Base-by-base conservation (phyloP, 257 asterid species). In the Phtheirospermum japonicum region DNA sequence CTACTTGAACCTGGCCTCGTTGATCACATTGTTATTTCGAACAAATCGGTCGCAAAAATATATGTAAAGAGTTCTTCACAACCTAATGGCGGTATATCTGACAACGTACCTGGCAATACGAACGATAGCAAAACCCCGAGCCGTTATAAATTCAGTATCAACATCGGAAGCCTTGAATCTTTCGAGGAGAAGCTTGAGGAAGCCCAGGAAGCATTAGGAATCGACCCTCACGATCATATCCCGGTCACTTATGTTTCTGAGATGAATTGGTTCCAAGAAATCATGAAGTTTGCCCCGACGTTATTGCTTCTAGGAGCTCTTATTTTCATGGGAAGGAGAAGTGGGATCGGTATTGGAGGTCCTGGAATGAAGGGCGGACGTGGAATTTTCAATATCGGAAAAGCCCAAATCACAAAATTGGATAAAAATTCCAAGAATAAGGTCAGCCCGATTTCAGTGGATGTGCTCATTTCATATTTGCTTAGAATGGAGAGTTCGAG, bases 1-100 rank as follows among this genome's bases (percentile, higher is more conserved):
- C 76, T 91, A 59, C 92, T 85, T 63, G 94, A 85, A 80, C 88
- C 94, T 68, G 98, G 98, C 62, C 83, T 82, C 20, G 96, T 88
- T 50, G 95, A 91, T 69, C 87, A 61, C 66, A 78, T 91, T 45
- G 82, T 76, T 68, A 78, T 85, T 42, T 42, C 80, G 1, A 78
- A 90, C 69, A 83, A 79, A 71, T 68, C 86, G 23, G 68, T 78
- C 17, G 98, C 96, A 26, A 84, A 82, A 64, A 83, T 91, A 59
- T 91, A 75, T 65, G 80, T 82, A 52, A 85, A 57, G 73, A 76
- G 58, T 40, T 71, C 59, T 36, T 71, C 85, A 10, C 70, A 80
- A 12, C 70, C 85, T 54, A 56, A 14, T 62, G 61, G 54, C 26
- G 50, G 51, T 68, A 73, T 76, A 57, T 56, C 63, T 45, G 86